These are phyloP conservation scores for Cercophora scortea DNA, from an alignment of 495 filamentous ascomycete species.

Conservation along the genomic window DNA sequence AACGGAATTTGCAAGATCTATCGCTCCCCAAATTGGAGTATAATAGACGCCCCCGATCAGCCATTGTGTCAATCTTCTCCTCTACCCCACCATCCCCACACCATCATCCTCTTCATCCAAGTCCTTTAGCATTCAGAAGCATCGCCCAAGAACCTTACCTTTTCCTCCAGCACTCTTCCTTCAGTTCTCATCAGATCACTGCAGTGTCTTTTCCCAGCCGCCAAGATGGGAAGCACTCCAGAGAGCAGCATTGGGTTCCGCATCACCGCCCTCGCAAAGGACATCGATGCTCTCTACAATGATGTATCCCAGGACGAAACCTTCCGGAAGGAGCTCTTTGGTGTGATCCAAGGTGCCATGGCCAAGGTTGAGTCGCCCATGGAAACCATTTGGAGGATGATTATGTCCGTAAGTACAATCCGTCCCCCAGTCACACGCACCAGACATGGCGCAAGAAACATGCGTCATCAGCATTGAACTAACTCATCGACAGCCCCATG, in stretches of 20 bases:
- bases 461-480: not conserved
- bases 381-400: not conserved
- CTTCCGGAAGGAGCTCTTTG: not conserved
- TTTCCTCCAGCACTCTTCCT: too few relatives aligned
- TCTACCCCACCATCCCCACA: too few relatives aligned
- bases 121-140: too few relatives aligned
- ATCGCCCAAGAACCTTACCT: too few relatives aligned
- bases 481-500: not conserved
- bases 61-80: too few relatives aligned
- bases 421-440: not conserved
- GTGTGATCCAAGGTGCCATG: not conserved
- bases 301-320: not conserved
- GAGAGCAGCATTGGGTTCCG: not conserved
- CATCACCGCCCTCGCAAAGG: not conserved
- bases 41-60: too few relatives aligned
- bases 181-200: too few relatives aligned
- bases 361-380: not conserved
- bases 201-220: too few relatives aligned
- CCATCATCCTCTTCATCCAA: too few relatives aligned
- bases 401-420: not conserved
- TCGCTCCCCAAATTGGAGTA: too few relatives aligned
- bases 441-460: not conserved
- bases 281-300: not conserved
- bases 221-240: not conserved
- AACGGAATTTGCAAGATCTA: too few relatives aligned